Conservation (phyloP, 257 asterid species). For the Mentha longifolia region DNA sequence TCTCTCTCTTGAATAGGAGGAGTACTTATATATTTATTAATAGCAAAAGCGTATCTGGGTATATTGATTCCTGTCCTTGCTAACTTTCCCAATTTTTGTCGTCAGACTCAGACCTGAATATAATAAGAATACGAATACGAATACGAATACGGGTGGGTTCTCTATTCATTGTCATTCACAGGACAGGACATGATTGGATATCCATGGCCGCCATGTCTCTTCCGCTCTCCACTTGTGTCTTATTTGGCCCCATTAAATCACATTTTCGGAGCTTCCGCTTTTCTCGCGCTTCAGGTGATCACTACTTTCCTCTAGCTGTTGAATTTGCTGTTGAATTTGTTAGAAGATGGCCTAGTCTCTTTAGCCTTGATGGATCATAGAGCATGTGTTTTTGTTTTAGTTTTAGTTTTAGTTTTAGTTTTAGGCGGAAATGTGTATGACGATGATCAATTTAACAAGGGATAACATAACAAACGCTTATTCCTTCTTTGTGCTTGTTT, state of each 20-base stretch:
- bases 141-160: no score
- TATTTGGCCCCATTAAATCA: constrained; percentile 25
- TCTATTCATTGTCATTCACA: no score
- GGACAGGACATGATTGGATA: no score
- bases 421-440: no score
- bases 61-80: neutral
- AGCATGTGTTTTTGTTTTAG: neutral
- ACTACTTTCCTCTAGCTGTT: neutral
- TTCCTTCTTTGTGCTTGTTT: neutral
- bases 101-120: no score
- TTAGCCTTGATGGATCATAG: no score
- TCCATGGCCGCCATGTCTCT: constrained; percentile 30
- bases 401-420: no score
- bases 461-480: no score
- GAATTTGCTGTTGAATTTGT: no score
- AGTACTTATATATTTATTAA: neutral
- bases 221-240: constrained; percentile 25
- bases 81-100: neutral
- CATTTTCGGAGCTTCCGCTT: constrained; percentile 22
- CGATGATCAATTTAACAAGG: no score
- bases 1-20: neutral
- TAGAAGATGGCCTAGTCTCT: neutral
- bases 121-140: no score
- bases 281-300: constrained; percentile 36
- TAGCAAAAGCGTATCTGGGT: neutral